Conservation (phyloP, 164 flowering plant genomes). For the Pachysandra terminalis region DNA sequence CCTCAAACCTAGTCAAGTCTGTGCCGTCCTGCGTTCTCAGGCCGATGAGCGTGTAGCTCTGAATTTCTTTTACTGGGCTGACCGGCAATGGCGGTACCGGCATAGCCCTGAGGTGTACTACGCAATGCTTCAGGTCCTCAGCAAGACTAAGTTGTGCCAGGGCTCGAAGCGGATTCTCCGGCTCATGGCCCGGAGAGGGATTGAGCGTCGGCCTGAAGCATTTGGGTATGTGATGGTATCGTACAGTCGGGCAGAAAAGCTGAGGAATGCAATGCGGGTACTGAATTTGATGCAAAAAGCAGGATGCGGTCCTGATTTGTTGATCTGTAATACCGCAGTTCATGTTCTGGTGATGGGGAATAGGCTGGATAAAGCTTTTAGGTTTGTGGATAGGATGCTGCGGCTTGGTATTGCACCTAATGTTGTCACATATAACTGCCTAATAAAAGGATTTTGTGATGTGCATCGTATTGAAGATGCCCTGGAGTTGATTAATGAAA, state of each 20-base stretch:
- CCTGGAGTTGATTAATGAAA: conserved; percentile 57
- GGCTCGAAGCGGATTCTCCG: conserved; percentile 66
- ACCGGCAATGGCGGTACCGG: conserved; percentile 82
- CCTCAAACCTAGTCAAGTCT: conserved; percentile 72
- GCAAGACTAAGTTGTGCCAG: conserved; percentile 81
- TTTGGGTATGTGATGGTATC: conserved; percentile 78
- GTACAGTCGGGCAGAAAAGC: conserved; percentile 76
- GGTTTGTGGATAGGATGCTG: conserved; percentile 70
- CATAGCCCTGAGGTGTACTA: conserved; percentile 68
- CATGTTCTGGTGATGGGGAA: conserved; percentile 72
- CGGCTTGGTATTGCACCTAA: conserved; percentile 62
- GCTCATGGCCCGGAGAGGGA: conserved; percentile 70
- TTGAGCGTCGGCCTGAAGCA: conserved; percentile 52
- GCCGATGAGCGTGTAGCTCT: conserved; percentile 68
- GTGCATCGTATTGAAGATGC: conserved; percentile 61
- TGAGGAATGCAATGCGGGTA: conserved; percentile 64
- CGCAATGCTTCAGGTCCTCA: conserved; percentile 69
- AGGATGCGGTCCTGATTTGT: conserved; percentile 62
- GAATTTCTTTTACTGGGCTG: conserved; percentile 91
- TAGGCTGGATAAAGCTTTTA: conserved; percentile 68
- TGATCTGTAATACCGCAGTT: conserved; percentile 68
- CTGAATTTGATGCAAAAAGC: conserved; percentile 79
- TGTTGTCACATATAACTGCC: conserved; percentile 75
- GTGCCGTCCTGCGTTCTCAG: conserved; percentile 65
- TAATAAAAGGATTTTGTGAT: conserved; percentile 86